Evolutionary conservation across 208 protist genomes (phyloP), one percentile per base, ranked within the genome.

Genomic region (Trypanosoma grayi): DNA sequence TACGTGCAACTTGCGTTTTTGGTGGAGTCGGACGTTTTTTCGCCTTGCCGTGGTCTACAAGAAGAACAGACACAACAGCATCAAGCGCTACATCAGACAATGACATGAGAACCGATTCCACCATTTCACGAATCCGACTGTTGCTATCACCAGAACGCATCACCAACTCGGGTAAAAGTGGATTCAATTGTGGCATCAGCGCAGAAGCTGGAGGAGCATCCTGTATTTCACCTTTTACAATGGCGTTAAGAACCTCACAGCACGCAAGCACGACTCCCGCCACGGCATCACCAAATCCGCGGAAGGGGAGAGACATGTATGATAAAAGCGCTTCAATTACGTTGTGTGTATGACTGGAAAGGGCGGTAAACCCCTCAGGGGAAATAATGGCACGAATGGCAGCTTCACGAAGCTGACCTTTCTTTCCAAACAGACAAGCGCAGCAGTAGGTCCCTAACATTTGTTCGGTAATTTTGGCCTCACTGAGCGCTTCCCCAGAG

Each of bases 61-160:
- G 39, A 33, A 91, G 66, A 27, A 76, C 39, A 31, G 73, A 66
- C 27, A 80, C 62, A 39, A 96, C 58, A 45, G 65, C 58, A 22
- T 90, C 82, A 48, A 82, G 64, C 4, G 83, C 51, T 9, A 69
- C 80, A 7, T 79, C 66, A 6, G 84, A 79, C 0, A 96, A 13
- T 27, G 53, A 10, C 10, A 87, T 39, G 25, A 96, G 16, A 40
- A 79, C 56, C 16, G 50, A 74, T 57, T 85, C 79, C 0, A 80
- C 66, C 27, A 51, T 76, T 46, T 94, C 86, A 34, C 90, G 84
- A 28, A 94, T 65, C 24, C 85, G 74, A 27, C 52, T 67, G 69
- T 94, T 94, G 22, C 64, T 73, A 57, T 97, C 91, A 22, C 82
- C 91, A 39, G 84, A 60, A 39, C 85, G 85, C 18, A 37, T 66